Evolutionary conservation across 2,329 filamentous ascomycete species (phyloP).

Genomic region (Penicillium paneum): DNA sequence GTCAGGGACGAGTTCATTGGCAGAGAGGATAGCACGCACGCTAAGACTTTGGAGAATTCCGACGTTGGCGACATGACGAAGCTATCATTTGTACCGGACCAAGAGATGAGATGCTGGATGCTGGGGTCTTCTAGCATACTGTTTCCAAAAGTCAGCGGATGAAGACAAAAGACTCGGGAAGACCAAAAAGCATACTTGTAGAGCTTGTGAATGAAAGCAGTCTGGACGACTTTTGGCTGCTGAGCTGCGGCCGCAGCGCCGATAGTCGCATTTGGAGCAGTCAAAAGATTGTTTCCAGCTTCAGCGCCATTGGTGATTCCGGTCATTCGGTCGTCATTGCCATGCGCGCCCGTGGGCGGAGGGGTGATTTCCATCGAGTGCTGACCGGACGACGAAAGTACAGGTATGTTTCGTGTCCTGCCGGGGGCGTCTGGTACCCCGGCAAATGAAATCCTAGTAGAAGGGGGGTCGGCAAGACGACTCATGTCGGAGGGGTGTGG

Average conservation of each 20-base stretch:
- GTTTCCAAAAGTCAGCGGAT: slow-evolving; percentile 22
- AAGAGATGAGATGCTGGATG: slow-evolving; percentile 94
- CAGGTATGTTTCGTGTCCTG: slow-evolving; percentile 52
- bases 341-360: slow-evolving; percentile 47
- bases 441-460: slow-evolving; percentile 46
- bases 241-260: slow-evolving; percentile 60
- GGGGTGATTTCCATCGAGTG: slow-evolving; percentile 55
- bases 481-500: slow-evolving; percentile 33
- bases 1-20: slow-evolving; percentile 20
- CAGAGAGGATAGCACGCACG: slow-evolving; percentile 60
- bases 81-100: slow-evolving; percentile 89
- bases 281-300: slow-evolving; percentile 23
- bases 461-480: slow-evolving; percentile 39
- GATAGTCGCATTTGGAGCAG: slow-evolving; percentile 34
- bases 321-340: slow-evolving; percentile 48
- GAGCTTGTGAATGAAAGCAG: slow-evolving; percentile 97
- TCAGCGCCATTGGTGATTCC: slow-evolving; percentile 38
- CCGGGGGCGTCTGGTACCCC: slow-evolving; percentile 40
- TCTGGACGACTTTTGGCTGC: slow-evolving; percentile 96
- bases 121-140: slow-evolving; percentile 95
- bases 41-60: slow-evolving; percentile 96
- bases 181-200: slow-evolving; percentile 70
- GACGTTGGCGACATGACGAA: slow-evolving; percentile 98
- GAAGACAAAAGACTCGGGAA: background rate
- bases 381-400: slow-evolving; percentile 43